Conservation (phyloP, 257 asterid species). For the Ballota nigra region DNA sequence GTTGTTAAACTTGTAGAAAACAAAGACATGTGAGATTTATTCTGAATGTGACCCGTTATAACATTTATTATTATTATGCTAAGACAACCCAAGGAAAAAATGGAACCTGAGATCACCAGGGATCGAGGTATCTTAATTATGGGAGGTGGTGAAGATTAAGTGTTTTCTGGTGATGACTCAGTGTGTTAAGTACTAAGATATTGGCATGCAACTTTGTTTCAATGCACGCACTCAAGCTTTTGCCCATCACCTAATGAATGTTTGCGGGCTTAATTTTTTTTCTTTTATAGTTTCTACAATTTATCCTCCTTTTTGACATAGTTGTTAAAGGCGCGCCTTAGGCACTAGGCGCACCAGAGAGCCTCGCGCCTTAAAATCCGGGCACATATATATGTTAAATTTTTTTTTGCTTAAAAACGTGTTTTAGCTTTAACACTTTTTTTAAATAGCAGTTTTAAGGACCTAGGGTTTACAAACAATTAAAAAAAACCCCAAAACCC, state of each 20-base stretch:
- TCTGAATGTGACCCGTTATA: background rate
- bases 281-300: background rate
- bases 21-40: background rate
- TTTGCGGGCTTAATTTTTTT: background rate
- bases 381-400: too few species aligned
- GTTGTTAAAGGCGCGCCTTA: too few species aligned
- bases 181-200: background rate
- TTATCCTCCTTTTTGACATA: too few species aligned
- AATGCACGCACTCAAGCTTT: background rate
- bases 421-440: too few species aligned
- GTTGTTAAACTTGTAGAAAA: conserved; percentile 12
- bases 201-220: background rate
- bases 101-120: background rate
- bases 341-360: too few species aligned
- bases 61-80: background rate
- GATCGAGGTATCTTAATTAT: background rate
- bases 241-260: background rate
- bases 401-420: too few species aligned
- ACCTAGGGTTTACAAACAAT: too few species aligned
- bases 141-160: background rate
- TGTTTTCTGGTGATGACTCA: background rate
- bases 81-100: background rate
- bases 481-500: too few species aligned
- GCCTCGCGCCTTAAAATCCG: too few species aligned
- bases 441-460: too few species aligned